Evolutionary conservation across 2,329 filamentous ascomycete species (phyloP).

Genomic region (Stagonosporopsis cucurbitacearum): DNA sequence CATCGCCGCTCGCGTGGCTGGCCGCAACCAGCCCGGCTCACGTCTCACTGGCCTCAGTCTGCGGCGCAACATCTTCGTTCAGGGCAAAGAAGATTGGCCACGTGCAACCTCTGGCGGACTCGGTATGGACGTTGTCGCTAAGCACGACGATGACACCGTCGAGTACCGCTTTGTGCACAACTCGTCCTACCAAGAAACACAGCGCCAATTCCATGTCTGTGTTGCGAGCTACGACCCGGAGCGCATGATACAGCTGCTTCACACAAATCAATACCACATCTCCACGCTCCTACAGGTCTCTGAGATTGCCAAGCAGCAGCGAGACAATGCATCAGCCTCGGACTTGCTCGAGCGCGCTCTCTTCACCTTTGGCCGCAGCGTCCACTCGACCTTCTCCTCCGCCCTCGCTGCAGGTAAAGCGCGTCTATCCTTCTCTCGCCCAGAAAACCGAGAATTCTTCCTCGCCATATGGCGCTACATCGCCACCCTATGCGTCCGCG

Average conservation of each 20-base stretch:
- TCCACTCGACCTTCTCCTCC: slow-evolving; percentile 80
- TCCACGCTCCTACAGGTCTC: slow-evolving; percentile 93
- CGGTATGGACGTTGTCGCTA: slow-evolving; percentile 75
- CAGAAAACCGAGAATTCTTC: slow-evolving; percentile 93
- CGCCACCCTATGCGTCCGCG: slow-evolving; percentile 81
- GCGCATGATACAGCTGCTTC: slow-evolving; percentile 77
- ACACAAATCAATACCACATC: slow-evolving; percentile 84
- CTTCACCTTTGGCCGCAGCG: slow-evolving; percentile 90
- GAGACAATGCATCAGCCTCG: slow-evolving; percentile 83
- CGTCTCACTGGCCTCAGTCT: slow-evolving; percentile 74
- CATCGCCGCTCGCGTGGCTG: slow-evolving; percentile 63
- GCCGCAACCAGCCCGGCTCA: slow-evolving; percentile 60
- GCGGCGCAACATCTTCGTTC: slow-evolving; percentile 81
- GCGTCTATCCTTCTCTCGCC: slow-evolving; percentile 77
- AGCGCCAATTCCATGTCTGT: slow-evolving; percentile 76
- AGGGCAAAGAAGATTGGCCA: slow-evolving; percentile 88
- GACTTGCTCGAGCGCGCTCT: slow-evolving; percentile 90
- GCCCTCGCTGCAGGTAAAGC: slow-evolving; percentile 80
- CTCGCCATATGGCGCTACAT: slow-evolving; percentile 90
- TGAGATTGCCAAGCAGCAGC: slow-evolving; percentile 88
- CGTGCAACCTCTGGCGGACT: slow-evolving; percentile 79
- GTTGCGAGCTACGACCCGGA: slow-evolving; percentile 88
- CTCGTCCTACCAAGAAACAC: slow-evolving; percentile 72
- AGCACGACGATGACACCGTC: slow-evolving; percentile 62
- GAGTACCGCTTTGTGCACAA: slow-evolving; percentile 84